Base-by-base conservation (phyloP, 1,139 yeast genomes). In the Pichia sp. region DNA sequence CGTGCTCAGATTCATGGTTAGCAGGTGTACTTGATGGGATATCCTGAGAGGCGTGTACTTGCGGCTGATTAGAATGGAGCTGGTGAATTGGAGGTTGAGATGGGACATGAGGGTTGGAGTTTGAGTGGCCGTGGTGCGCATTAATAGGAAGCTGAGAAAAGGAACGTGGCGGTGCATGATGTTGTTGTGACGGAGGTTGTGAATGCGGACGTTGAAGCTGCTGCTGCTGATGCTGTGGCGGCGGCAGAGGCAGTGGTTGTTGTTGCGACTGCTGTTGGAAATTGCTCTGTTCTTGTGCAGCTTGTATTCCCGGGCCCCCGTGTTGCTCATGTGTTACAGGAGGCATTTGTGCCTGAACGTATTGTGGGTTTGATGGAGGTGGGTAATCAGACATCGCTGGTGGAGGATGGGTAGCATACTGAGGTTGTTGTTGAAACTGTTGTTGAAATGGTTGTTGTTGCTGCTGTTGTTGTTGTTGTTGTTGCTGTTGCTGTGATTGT, bases 401-500 rank as follows among this genome's bases (percentile, higher is more conserved):
- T n/a, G n/a, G n/a, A n/a, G n/a, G n/a, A n/a, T n/a, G n/a, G n/a
- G n/a, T n/a, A n/a, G n/a, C n/a, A n/a, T n/a, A n/a, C n/a, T n/a
- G n/a, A 12, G 7, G 29, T 12, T 16, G 6, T 15, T 26, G 20
- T 26, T 15, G n/a, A 16, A 10, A n/a, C 5, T 16, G 16, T 16
- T 26, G 28, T 14, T 25, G 27, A 15, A 5, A 11, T 3, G 9
- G 27, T 13, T 29, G 33, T 26, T 12, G 28, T 17, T 14, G 14
- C 19, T 26, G 12, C 7, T 19, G 22, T 12, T 29, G 30, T 28
- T 20, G 26, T 13, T 22, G 39, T 26, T 35, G 35, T n/a, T 24
- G 32, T 3, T 27, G 35, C n/a, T 22, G 22, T 19, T 19, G 20
- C 13, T 18, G 16, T 18, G 17, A 22, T 7, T 6, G n/a, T 12